A percentile compares a stretch with the other conserved stretches of the same genome.
Evolutionary conservation across 805 yeast genomes (phyloP).

Genomic region (Yamadazyma akitaensis): DNA sequence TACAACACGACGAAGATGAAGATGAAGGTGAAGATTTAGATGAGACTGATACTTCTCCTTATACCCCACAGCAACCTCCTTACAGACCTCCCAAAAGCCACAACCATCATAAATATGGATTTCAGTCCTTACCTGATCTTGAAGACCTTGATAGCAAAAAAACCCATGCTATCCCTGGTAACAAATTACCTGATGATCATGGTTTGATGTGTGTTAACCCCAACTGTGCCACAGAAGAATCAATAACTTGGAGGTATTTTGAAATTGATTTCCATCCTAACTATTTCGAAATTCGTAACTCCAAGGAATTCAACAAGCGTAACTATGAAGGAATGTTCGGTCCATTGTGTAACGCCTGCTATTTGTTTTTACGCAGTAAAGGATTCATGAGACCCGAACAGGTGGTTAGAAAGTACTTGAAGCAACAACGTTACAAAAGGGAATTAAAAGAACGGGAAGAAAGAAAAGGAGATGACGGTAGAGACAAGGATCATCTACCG

Average conservation of each 20-base stretch:
- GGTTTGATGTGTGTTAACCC: slow-evolving; percentile 39
- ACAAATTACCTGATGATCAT: slow-evolving; percentile 37
- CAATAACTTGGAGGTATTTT: slow-evolving; percentile 44
- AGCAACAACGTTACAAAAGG: slow-evolving; percentile 41
- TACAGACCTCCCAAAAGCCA: slow-evolving; percentile 36
- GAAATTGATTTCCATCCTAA: slow-evolving; percentile 38
- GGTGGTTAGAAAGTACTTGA: slow-evolving; percentile 43
- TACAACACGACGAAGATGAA: slow-evolving; percentile 18
- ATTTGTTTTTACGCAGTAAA: slow-evolving; percentile 38
- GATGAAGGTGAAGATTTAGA: slow-evolving; percentile 22
- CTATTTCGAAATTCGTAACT: slow-evolving; percentile 35
- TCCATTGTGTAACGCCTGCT: slow-evolving; percentile 46
- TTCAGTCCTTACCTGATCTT: slow-evolving; percentile 41
- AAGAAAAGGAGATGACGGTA: slow-evolving; percentile 3
- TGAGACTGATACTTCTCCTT: slow-evolving; percentile 32
- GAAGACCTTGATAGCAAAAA: slow-evolving; percentile 44
- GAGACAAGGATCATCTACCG: neutral
- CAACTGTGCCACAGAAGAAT: slow-evolving; percentile 36
- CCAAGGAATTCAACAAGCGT: slow-evolving; percentile 36
- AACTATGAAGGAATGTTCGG: slow-evolving; percentile 47
- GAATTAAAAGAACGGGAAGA: slow-evolving; percentile 31
- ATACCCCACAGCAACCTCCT: slow-evolving; percentile 41
- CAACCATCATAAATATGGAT: slow-evolving; percentile 12
- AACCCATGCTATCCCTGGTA: slow-evolving; percentile 38
- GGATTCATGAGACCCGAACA: slow-evolving; percentile 46